phyloP scores from a whole-genome alignment of 805 yeast species.

The Scheffersomyces coipomensis region DNA sequence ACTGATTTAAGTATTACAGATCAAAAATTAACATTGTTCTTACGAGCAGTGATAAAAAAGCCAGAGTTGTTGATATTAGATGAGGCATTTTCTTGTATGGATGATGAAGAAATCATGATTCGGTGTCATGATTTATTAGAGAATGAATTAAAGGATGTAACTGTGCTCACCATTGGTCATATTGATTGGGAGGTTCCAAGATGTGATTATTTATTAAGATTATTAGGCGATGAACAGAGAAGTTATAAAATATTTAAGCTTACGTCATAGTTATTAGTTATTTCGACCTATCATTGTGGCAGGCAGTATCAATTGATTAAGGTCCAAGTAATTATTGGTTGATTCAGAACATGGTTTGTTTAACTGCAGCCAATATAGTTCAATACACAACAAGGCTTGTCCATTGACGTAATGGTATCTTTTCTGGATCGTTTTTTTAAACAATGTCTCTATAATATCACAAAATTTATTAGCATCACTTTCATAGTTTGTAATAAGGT shows the following conservation, averaged over 20 bases:
- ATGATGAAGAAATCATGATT: slow-evolving; percentile 43
- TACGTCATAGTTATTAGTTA: too few species aligned
- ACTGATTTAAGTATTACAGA: slow-evolving; percentile 59
- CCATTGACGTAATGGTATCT: too few species aligned
- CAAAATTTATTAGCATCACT: too few species aligned
- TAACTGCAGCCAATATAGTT: too few species aligned
- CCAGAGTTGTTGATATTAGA: slow-evolving; percentile 82
- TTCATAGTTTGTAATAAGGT: too few species aligned
- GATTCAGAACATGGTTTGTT: too few species aligned
- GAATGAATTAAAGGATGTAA: slow-evolving; percentile 38
- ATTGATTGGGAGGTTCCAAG: slow-evolving; percentile 74
- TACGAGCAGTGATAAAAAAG: slow-evolving; percentile 73
- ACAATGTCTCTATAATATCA: too few species aligned
- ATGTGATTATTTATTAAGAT: slow-evolving; percentile 48
- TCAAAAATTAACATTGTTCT: slow-evolving; percentile 74
- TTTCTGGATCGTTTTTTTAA: too few species aligned
- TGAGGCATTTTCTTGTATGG: slow-evolving; percentile 93
- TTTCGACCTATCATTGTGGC: too few species aligned
- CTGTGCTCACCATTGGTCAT: slow-evolving; percentile 82
- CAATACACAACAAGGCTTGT: too few species aligned
- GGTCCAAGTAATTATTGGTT: too few species aligned
- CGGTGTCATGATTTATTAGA: slow-evolving; percentile 31
- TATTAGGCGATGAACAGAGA: slow-evolving; percentile 28
- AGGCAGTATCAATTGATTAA: too few species aligned
- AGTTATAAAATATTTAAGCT: slow-evolving; percentile 15